phyloP scores from a whole-genome alignment of 805 yeast species.

The Komagataella ulmi region DNA sequence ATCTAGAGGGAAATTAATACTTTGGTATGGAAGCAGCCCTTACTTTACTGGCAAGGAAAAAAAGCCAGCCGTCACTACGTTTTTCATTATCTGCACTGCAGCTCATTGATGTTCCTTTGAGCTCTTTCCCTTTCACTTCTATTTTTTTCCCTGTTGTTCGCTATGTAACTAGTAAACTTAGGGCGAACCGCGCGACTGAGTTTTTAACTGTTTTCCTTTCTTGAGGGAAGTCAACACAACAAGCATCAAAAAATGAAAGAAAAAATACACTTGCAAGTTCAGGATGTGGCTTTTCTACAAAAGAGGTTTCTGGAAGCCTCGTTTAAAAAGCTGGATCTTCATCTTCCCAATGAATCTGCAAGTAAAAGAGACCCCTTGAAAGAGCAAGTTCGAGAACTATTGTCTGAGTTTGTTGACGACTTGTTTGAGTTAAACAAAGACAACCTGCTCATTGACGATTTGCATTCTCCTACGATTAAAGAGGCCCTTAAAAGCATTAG shows the following conservation, averaged over 20 bases:
- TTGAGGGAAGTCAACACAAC: background rate
- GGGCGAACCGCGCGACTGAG: background rate
- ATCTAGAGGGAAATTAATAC: background rate
- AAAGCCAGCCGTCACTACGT: too few species aligned
- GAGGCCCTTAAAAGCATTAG: constrained; percentile 5
- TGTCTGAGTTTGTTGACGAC: constrained; percentile 33
- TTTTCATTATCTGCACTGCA: background rate
- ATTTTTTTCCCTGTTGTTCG: background rate
- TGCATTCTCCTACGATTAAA: constrained; percentile 9
- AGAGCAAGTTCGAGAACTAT: constrained; percentile 24
- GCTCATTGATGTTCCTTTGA: background rate
- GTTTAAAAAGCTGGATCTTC: constrained; percentile 30
- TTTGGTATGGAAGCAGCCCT: background rate
- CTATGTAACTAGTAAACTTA: background rate
- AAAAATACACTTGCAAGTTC: constrained; percentile 33
- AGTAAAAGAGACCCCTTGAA: constrained; percentile 24
- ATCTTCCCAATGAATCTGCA: constrained; percentile 25
- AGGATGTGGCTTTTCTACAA: constrained; percentile 39
- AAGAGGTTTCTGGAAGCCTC: constrained; percentile 26
- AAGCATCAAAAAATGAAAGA: constrained; percentile 16
- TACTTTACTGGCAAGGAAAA: too few species aligned
- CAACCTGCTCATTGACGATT: constrained; percentile 40
- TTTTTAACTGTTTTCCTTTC: background rate
- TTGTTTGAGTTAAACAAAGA: constrained; percentile 44
- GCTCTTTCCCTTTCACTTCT: background rate